Base-by-base conservation (phyloP, 2,329 filamentous ascomycete species). In the Penicillium sp. region DNA sequence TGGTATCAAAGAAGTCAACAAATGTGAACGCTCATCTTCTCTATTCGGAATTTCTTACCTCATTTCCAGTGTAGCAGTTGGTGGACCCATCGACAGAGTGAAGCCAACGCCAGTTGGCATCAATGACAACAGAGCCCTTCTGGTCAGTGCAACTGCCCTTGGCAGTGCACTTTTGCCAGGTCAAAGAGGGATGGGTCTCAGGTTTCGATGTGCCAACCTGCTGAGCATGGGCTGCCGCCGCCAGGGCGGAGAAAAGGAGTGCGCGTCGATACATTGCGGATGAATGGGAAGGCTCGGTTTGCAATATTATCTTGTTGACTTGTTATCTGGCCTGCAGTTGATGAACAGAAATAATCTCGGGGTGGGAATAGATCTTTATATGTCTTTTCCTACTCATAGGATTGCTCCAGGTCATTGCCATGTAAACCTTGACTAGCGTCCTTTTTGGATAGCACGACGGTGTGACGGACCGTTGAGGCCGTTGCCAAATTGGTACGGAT, bases 21-120 rank as follows among this genome's bases (percentile, higher is more conserved):
- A 36, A 34, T 4, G 21, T 23, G 21, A 13, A 38, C 19, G 6
- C 10, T 23, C 25, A 27, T 16, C 6, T 36, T 16, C 21, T n/a
- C 27, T 5, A 13, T 25, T 27, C 2, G 9, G 11, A n/a, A 19
- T 36, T 16, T 23, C 59, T 50, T 56, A 65, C 63, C 29, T 64
- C 66, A 70, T 84, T 84, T 49, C 81, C 82, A 5, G 73, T 78
- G 72, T 84, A 85, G 76, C 82, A 85, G 75, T 86, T 86, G 64
- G 76, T 81, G 60, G 76, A 80, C 43, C 78, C 77, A 5, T 68
- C 65, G 40, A 72, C 76, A 34, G 73, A 71, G 70, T 85, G 81
- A 50, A 83, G 70, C 83, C 83, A 85, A 53, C 82, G 78, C 82
- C 82, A 85, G 73, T 84, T 85, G 60, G 81, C 65, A 65, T 85